phyloP scores from a whole-genome alignment of 768 basidiomycete genomes.

The Leccinum longicurvipes region DNA sequence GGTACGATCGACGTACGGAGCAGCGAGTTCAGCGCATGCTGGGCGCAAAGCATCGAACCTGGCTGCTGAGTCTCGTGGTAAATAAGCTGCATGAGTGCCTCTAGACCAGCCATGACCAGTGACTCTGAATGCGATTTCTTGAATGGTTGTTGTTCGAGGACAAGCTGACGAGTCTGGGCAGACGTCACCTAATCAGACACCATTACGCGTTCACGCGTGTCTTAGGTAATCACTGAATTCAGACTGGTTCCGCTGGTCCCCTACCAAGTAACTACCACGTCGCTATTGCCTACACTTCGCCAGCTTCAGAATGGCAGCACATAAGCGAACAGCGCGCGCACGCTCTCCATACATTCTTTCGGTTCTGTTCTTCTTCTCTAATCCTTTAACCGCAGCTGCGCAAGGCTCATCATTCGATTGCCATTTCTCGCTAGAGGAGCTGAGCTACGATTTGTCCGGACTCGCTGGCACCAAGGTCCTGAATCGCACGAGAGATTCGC shows the following conservation, averaged over 20 bases:
- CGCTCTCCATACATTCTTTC: constrained; percentile 9
- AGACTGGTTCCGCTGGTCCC: neutral
- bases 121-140: constrained; percentile 5
- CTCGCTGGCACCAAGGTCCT: constrained; percentile 52
- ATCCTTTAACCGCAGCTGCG: constrained; percentile 26
- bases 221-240: constrained; percentile 25
- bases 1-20: constrained; percentile 52
- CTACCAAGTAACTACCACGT: neutral
- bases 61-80: constrained; percentile 78
- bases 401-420: constrained; percentile 55
- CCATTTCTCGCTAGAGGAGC: constrained; percentile 35
- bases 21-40: constrained; percentile 80
- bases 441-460: constrained; percentile 58
- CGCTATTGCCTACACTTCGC: no score
- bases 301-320: constrained; percentile 22
- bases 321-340: constrained; percentile 5
- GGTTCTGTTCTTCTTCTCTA: constrained; percentile 18
- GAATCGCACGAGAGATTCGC: constrained; percentile 50
- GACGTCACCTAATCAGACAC: constrained; percentile 15
- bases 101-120: constrained; percentile 54
- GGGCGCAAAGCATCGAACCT: constrained; percentile 84
- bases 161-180: constrained; percentile 4
- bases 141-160: constrained; percentile 12
- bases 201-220: constrained; percentile 31
- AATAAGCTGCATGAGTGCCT: constrained; percentile 51